Percentiles rank a stretch among this genome's conserved stretches.
Conservation (phyloP, 345 rosid species). For the Kernera saxatilis region DNA sequence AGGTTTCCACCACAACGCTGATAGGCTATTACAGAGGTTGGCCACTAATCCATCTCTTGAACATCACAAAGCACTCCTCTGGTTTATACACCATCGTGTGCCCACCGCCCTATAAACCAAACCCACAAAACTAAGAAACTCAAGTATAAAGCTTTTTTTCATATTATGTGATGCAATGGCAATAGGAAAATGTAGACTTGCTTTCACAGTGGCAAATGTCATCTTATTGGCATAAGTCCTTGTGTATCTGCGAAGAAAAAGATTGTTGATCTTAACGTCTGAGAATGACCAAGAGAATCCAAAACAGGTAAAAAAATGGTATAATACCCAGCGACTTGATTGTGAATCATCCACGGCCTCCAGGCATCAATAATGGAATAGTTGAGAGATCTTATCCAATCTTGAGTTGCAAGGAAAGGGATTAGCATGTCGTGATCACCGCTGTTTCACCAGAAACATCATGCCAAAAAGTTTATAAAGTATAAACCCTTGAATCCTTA, state of each 20-base stretch:
- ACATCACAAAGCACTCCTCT: neutral
- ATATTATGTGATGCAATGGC: neutral
- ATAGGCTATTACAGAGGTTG: neutral
- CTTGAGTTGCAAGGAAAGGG: conserved; percentile 49
- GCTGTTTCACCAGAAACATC: conserved; percentile 32
- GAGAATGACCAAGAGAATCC: neutral
- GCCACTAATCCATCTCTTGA: conserved; percentile 1
- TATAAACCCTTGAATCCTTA: neutral
- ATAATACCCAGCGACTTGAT: conserved; percentile 41
- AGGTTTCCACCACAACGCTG: neutral
- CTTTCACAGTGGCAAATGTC: conserved; percentile 70
- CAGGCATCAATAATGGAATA: conserved; percentile 47
- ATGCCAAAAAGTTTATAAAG: neutral
- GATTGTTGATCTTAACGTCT: neutral
- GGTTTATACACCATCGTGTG: neutral
- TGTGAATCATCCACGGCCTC: conserved; percentile 44
- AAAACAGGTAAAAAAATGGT: neutral
- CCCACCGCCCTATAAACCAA: neutral
- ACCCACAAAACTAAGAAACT: neutral
- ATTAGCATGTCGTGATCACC: conserved; percentile 52
- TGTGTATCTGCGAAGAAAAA: conserved; percentile 32
- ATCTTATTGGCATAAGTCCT: conserved; percentile 49
- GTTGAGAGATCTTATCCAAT: conserved; percentile 49
- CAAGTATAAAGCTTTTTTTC: neutral
- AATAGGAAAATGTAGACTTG: neutral